These are phyloP conservation scores for Trichocomaceae sp. DNA, from an alignment of 2,329 filamentous ascomycete genomes.

Conservation along the genomic window DNA sequence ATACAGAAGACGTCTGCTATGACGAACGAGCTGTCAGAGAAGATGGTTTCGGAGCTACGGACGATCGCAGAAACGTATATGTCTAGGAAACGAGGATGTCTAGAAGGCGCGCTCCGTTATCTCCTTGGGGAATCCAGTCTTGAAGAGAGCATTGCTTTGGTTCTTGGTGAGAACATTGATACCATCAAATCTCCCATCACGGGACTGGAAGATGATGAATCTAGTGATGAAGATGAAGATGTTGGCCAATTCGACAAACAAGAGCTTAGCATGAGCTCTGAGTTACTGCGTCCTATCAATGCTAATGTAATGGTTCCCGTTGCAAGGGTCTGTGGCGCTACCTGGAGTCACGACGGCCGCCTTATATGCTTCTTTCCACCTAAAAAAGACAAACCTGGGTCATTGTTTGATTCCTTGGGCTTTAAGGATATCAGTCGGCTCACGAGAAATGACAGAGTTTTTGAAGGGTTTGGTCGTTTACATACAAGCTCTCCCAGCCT, in stretches of 20 bases:
- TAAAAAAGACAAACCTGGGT: constrained; percentile 46
- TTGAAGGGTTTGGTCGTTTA: constrained; percentile 58
- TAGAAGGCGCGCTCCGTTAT: constrained; percentile 58
- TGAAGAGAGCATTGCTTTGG: constrained; percentile 50
- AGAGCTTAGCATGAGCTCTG: constrained; percentile 44
- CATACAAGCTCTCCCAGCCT: constrained; percentile 45
- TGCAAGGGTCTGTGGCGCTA: constrained; percentile 52
- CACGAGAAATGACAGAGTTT: constrained; percentile 47
- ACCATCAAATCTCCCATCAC: constrained; percentile 39
- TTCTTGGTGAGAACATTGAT: constrained; percentile 52
- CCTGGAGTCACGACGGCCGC: constrained; percentile 52
- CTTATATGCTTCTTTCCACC: constrained; percentile 54
- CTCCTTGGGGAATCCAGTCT: constrained; percentile 53
- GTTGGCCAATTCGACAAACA: constrained; percentile 38
- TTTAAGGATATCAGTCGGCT: constrained; percentile 44
- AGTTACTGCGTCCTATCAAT: constrained; percentile 49
- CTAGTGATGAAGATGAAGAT: constrained; percentile 71
- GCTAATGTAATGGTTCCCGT: constrained; percentile 59
- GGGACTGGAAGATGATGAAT: constrained; percentile 62
- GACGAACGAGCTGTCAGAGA: constrained; percentile 44
- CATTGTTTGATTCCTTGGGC: constrained; percentile 43
- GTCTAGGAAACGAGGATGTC: constrained; percentile 47
- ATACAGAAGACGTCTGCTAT: constrained; percentile 54
- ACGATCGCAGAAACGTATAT: constrained; percentile 52
- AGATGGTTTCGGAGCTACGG: constrained; percentile 46